Conservation (phyloP, 2,329 filamentous ascomycete species). For the Rhytidhysteron rufulum region DNA sequence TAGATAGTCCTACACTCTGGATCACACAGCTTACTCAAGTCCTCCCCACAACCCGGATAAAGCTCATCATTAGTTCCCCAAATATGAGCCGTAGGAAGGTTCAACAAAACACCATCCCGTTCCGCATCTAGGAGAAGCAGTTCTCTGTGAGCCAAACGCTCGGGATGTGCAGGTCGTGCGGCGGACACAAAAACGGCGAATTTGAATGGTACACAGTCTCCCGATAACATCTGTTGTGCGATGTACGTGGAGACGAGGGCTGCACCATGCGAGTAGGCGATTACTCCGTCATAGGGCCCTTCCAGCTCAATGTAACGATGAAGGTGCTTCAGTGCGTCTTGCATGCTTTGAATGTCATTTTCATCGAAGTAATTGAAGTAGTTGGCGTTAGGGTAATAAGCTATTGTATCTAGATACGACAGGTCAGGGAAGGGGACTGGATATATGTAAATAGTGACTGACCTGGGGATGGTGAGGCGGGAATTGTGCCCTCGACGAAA, state of each 20-base stretch:
- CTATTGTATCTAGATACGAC: not conserved
- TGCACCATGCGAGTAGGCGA: conserved; percentile 4
- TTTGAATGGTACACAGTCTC: not conserved
- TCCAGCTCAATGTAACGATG: not conserved
- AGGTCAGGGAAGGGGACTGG: too few relatives aligned
- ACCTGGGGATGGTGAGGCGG: not conserved
- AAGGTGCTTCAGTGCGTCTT: not conserved
- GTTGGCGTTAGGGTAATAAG: not conserved
- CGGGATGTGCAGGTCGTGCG: not conserved
- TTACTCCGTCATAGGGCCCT: conserved; percentile 3
- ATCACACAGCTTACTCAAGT: not conserved
- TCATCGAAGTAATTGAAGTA: conserved; percentile 1
- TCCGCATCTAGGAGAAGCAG: not conserved
- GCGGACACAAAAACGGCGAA: not conserved
- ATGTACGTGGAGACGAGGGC: not conserved
- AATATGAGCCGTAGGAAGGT: not conserved
- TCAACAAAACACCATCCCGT: not conserved
- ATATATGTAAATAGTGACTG: too few relatives aligned
- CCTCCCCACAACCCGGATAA: not conserved
- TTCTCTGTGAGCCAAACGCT: not conserved
- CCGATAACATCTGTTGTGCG: not conserved
- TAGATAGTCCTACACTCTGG: not conserved
- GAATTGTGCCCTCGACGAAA: not conserved
- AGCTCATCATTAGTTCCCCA: not conserved
- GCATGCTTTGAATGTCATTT: not conserved